Percentiles rank a stretch among this genome's conserved stretches.
Evolutionary conservation across 805 yeast genomes (phyloP).

Genomic region (Ogataea populi-albae): DNA sequence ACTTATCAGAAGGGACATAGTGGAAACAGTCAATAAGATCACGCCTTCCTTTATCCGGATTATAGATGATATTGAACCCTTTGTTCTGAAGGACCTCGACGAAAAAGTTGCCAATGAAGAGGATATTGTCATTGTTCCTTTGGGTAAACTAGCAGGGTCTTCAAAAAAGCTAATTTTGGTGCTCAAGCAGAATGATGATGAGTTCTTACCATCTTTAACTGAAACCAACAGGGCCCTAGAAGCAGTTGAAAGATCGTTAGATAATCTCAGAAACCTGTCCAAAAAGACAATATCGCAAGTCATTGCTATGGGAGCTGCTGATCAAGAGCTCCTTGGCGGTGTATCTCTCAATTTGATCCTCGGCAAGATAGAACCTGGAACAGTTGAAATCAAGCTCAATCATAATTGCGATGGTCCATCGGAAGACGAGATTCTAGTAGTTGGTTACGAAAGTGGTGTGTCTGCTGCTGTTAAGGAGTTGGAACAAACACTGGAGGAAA

Average conservation of each 20-base stretch:
- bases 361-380: constrained; percentile 29
- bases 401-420: constrained; percentile 37
- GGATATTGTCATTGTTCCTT: constrained; percentile 56
- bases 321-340: constrained; percentile 61
- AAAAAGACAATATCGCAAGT: constrained; percentile 48
- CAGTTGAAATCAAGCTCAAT: constrained; percentile 49
- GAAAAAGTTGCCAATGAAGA: constrained; percentile 41
- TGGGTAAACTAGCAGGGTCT: constrained; percentile 47
- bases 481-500: constrained; percentile 47
- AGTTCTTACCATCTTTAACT: constrained; percentile 66
- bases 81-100: constrained; percentile 50
- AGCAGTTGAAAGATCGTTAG: constrained; percentile 52
- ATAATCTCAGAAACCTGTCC: constrained; percentile 57
- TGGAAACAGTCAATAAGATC: constrained; percentile 66
- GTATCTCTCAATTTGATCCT: constrained; percentile 46
- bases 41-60: constrained; percentile 62
- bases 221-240: constrained; percentile 57
- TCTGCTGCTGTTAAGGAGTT: constrained; percentile 51
- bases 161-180: constrained; percentile 54
- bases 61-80: constrained; percentile 64
- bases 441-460: constrained; percentile 70
- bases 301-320: constrained; percentile 48
- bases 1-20: constrained; percentile 66
- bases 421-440: constrained; percentile 55
- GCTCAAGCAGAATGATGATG: constrained; percentile 51